Evolutionary conservation across 2,329 filamentous ascomycete species (phyloP), one percentile per base, ranked within the genome.

Genomic region (Phaeosphaeriaceae sp.): DNA sequence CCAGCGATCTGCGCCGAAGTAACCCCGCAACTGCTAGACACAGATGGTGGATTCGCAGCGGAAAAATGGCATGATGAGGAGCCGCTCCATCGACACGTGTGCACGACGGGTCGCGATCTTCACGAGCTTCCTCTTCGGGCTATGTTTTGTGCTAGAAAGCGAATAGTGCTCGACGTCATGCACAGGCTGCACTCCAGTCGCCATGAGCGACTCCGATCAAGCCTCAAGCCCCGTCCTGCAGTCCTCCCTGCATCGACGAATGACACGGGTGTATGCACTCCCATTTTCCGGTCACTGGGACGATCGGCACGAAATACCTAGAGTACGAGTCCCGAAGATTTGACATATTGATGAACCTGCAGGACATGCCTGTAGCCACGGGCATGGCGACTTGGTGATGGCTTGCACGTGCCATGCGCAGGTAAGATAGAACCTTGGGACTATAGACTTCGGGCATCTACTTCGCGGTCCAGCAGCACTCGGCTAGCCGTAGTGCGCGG

Each of bases 331-430:
- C 47, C 44, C 57, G 56, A 60, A 55, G 53, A 52, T 49, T 47
- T 54, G 35, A 49, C 52, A 56, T 44, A 23, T 50, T 57, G 40
- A 44, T 56, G 48, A 56, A 58, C 48, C 61, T 66, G 56, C 64
- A 59, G 57, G 52, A 58, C 22, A 60, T 55, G 58, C 52, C 26
- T 50, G 51, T 52, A 52, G 46, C 60, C 47, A 54, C 30, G 46
- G 60, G 52, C 35, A 63, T 60, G 54, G 57, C 57, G 55, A 46
- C 49, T 40, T 43, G 57, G 55, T 49, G 43, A 57, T 49, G 55
- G 35, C 52, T 52, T 58, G 59, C 60, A 52, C 42, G 42, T 21
- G 50, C 46, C 35, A 40, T 40, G 35, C 35, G 35, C 35, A 40
- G 15, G 35, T 40, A 40, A 40, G 35, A 40, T 17, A 17, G 15